Base-by-base conservation (phyloP, 2,329 filamentous ascomycete genomes). In the Ophiostoma novo-ulmi region DNA sequence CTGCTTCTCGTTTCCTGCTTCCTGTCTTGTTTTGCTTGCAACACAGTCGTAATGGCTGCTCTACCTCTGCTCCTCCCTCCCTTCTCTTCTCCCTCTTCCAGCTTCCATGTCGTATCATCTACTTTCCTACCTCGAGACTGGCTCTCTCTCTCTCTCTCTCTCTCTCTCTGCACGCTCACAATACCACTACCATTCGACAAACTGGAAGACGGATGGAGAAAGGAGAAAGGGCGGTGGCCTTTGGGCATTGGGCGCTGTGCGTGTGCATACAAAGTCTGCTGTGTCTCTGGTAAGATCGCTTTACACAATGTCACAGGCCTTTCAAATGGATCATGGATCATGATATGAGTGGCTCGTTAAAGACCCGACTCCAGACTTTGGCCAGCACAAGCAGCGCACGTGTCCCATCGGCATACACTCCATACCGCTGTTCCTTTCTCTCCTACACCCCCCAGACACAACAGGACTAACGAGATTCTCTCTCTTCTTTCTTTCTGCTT, bases 381-480 rank as follows among this genome's bases (percentile, higher is more conserved):
- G 55, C 13, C 10, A 35, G 55, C 55, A 61, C 17, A 48, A 6
- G 36, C 63, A 39, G 31, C 36, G 36, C 36, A 36, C 63, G n/a
- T 38, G 20, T 13, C 36, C 8, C 22, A 17, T 22, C 8, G 36
- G 8, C 63, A 14, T 38, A 22, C 36, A 22, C 63, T 36, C 20
- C 10, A 8, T 20, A 70, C 73, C 73, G 66, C 72, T 14, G 31
- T 36, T 64, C 58, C 55, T 61, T 20, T 31, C 44, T 61, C n/a
- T 58, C 68, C 22, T 55, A 39, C 63, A 39, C n/a, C 63, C 71
- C 71, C 72, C 69, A 71, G 68, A 65, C 69, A 71, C 71, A 70
- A 61, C 73, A 71, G 71, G 69, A 74, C 73, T 74, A 74, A 74
- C 71, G 65, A 73, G 73, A 71, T 65, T 67, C 61, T 70, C 68